Evolutionary conservation across 805 yeast species (phyloP).

Genomic region (Metschnikowia dekortorum): DNA sequence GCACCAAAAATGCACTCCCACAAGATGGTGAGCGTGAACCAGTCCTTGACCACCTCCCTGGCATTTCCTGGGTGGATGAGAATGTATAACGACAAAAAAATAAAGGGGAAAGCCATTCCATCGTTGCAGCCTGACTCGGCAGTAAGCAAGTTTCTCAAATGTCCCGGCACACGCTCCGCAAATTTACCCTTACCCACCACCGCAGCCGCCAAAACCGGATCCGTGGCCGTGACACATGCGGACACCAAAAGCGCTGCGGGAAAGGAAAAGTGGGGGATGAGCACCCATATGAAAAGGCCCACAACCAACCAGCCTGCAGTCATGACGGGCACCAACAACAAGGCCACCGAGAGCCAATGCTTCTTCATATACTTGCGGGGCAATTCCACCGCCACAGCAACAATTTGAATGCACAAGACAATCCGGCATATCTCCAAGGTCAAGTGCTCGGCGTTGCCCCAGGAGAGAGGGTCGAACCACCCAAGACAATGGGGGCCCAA

Average conservation of each 20-base stretch:
- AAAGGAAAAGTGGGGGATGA: conserved; percentile 71
- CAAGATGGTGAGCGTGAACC: conserved; percentile 71
- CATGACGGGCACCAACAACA: conserved; percentile 83
- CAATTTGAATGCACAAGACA: conserved; percentile 81
- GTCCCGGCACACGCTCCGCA: conserved; percentile 91
- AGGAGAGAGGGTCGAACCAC: conserved; percentile 77
- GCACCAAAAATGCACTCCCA: conserved; percentile 83
- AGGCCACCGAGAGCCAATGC: conserved; percentile 74
- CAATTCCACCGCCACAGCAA: conserved; percentile 90
- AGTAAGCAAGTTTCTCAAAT: conserved; percentile 72
- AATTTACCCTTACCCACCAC: conserved; percentile 93
- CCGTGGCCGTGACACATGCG: conserved; percentile 93
- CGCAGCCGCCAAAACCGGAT: conserved; percentile 92
- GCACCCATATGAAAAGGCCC: conserved; percentile 72
- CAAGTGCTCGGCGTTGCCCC: conserved; percentile 83
- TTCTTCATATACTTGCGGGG: conserved; percentile 84
- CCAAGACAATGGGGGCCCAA: conserved; percentile 82
- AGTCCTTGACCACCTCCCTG: conserved; percentile 68
- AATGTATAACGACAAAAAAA: conserved; percentile 62
- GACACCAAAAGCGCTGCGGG: conserved; percentile 68
- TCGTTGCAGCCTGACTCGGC: conserved; percentile 92
- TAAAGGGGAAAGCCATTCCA: conserved; percentile 95
- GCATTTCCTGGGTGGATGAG: conserved; percentile 63
- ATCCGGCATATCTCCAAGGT: conserved; percentile 81
- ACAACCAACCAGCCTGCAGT: conserved; percentile 83